Base-by-base conservation (phyloP, 2,329 filamentous ascomycete species). In the Penicillium sp. region DNA sequence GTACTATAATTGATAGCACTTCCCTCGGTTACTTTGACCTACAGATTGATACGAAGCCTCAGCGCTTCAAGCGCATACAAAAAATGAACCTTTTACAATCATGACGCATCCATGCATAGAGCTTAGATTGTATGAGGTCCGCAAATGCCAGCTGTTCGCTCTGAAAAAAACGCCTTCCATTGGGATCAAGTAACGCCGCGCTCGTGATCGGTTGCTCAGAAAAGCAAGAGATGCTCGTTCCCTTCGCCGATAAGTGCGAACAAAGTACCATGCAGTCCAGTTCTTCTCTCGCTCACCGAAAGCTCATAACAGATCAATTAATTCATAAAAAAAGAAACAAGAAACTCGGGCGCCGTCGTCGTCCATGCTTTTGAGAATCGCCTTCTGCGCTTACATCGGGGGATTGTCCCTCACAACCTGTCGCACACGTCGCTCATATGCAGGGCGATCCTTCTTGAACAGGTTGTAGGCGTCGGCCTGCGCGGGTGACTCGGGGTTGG, bases 401-500 rank as follows among this genome's bases (percentile, higher is more conserved):
- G 91, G 92, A 77, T 98, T 97, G 68, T 97, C 93, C 71, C 88
- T 90, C 60, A 99, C 95, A 22, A 97, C 89, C 63, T 91, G 88
- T 74, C 88, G 89, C 65, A 99, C 89, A 66, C 93, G 91, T 78
- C 89, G 90, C 80, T 98, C 93, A 74, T 99, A 99, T 60, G 94
- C 93, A 19, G 79, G 80, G 47, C 88, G 85, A 74, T 99, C 94
- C 76, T 93, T 93, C 84, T 96, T 97, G 78, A 92, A 98, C 12
- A 99, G 84, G 72, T 97, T 97, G 81, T 98, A 99, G 0, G 95
- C 96, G 70, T 99, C 95, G 2, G 95, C 94, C 79, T 99, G 95
- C 0, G 95, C 95, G 0, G 95, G 95, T 1, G 93, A 97, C 55
- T 99, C 95, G 3, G 94, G 95, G 75, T 99, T 99, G 17, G 96